Percentiles rank a stretch among this genome's conserved stretches.
Evolutionary conservation across 2,329 filamentous ascomycete species (phyloP).

Genomic region (Penicillium occitanis): DNA sequence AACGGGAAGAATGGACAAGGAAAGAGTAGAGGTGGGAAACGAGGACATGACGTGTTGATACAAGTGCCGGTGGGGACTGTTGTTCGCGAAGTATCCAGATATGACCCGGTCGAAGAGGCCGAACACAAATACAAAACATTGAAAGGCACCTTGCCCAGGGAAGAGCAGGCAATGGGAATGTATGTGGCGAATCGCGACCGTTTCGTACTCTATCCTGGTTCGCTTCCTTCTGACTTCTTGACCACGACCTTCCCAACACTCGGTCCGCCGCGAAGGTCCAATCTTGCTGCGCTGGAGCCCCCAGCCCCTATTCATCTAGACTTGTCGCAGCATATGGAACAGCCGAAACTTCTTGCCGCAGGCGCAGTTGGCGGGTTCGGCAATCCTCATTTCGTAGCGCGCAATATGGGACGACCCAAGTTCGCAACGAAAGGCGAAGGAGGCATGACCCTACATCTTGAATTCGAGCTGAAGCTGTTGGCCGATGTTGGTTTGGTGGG

Average conservation of each 20-base stretch:
- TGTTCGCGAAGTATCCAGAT: conserved; percentile 74
- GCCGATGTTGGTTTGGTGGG: conserved; percentile 94
- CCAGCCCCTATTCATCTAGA: conserved; percentile 70
- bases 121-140: conserved; percentile 35
- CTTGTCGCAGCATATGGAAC: conserved; percentile 72
- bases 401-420: conserved; percentile 71
- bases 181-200: conserved; percentile 60
- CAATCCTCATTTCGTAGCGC: conserved; percentile 87
- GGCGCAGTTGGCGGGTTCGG: conserved; percentile 88
- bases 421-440: conserved; percentile 85
- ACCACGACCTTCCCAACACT: conserved; percentile 59
- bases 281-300: conserved; percentile 66
- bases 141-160: conserved; percentile 32
- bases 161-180: conserved; percentile 44
- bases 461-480: conserved; percentile 90
- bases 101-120: conserved; percentile 74
- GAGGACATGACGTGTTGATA: conserved; percentile 83
- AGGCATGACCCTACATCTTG: conserved; percentile 73
- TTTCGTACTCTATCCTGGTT: conserved; percentile 83
- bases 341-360: conserved; percentile 79
- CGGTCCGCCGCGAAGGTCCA: conserved; percentile 56
- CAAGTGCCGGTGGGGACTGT: conserved; percentile 92
- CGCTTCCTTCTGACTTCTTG: conserved; percentile 68
- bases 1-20: conserved; percentile 50
- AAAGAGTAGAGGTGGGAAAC: conserved; percentile 60